phyloP scores from a whole-genome alignment of 331 rosid species.

The Arachis monticola region DNA sequence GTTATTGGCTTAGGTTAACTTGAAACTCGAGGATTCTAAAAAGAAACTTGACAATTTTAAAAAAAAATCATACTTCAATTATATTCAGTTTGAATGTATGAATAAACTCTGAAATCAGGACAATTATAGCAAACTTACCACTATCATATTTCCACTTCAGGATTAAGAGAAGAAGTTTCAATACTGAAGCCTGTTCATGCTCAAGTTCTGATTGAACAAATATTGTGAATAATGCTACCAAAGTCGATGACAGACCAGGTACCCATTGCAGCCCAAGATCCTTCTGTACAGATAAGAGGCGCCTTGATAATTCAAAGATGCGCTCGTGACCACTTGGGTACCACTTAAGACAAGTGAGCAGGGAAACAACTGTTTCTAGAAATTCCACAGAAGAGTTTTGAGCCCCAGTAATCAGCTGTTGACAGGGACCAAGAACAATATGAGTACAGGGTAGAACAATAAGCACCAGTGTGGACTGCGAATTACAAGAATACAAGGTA shows the following conservation, averaged over 20 bases:
- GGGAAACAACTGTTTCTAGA: slow-evolving; percentile 61
- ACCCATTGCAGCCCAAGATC: slow-evolving; percentile 75
- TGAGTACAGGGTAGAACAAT: slow-evolving; percentile 3
- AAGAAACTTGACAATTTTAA: slow-evolving; percentile 6
- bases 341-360: slow-evolving; percentile 57
- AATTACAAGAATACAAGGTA: slow-evolving; percentile 25
- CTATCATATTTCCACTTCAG: slow-evolving; percentile 74
- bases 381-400: slow-evolving; percentile 72
- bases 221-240: slow-evolving; percentile 61
- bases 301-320: slow-evolving; percentile 66
- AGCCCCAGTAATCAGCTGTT: slow-evolving; percentile 69
- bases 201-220: slow-evolving; percentile 81
- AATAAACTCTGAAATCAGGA: slow-evolving; percentile 20
- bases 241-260: slow-evolving; percentile 56
- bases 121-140: slow-evolving; percentile 55
- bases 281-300: slow-evolving; percentile 66
- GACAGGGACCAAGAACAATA: slow-evolving; percentile 35
- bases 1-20: slow-evolving; percentile 14
- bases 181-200: slow-evolving; percentile 74
- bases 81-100: slow-evolving; percentile 32
- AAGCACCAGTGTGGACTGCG: slow-evolving; percentile 22
- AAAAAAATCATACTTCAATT: slow-evolving; percentile 12
- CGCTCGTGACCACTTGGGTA: slow-evolving; percentile 63
- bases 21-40: slow-evolving; percentile 17
- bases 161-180: slow-evolving; percentile 68